These are phyloP conservation scores for Colletotrichum sublineola DNA, from an alignment of 2,329 filamentous ascomycete species.

Conservation along the genomic window DNA sequence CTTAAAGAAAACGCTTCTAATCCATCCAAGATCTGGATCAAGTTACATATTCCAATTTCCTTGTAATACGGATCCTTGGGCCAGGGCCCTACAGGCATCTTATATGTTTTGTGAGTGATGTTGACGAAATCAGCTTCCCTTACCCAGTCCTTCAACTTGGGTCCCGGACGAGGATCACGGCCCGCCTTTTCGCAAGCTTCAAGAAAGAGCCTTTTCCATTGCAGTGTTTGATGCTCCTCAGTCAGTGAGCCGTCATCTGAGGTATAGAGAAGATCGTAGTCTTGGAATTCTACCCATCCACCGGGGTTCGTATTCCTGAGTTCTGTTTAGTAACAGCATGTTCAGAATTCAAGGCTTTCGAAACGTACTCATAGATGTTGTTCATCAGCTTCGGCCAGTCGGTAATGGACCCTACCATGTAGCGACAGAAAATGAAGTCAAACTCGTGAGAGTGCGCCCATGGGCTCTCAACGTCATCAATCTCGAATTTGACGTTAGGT, in stretches of 20 bases:
- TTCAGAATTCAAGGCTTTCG: accelerated
- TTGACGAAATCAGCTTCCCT: slow-evolving; percentile 53
- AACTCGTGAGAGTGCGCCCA: slow-evolving; percentile 55
- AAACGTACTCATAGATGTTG: slow-evolving; percentile 11
- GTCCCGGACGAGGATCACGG: slow-evolving; percentile 45
- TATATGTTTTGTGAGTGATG: slow-evolving; percentile 50
- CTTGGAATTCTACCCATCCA: slow-evolving; percentile 52
- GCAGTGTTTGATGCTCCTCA: slow-evolving; percentile 40
- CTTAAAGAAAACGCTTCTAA: slow-evolving; percentile 47
- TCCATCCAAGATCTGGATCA: slow-evolving; percentile 43
- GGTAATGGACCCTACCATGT: slow-evolving; percentile 18
- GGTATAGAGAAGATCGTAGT: slow-evolving; percentile 47
- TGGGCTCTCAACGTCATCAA: slow-evolving; percentile 72
- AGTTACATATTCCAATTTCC: slow-evolving; percentile 43
- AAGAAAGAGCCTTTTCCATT: slow-evolving; percentile 45
- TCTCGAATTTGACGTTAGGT: slow-evolving; percentile 73
- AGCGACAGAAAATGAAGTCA: slow-evolving; percentile 50
- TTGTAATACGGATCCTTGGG: slow-evolving; percentile 44
- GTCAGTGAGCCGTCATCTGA: slow-evolving; percentile 49
- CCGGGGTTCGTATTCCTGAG: slow-evolving; percentile 52
- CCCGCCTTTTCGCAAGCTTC: slow-evolving; percentile 30
- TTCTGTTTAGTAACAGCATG: accelerated
- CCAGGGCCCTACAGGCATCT: slow-evolving; percentile 54
- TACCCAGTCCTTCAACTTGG: slow-evolving; percentile 48
- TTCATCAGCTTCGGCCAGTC: slow-evolving; percentile 27